Evolutionary conservation across 345 rosid species (phyloP), one percentile per base, ranked within the genome.

Genomic region (Populus tremula): DNA sequence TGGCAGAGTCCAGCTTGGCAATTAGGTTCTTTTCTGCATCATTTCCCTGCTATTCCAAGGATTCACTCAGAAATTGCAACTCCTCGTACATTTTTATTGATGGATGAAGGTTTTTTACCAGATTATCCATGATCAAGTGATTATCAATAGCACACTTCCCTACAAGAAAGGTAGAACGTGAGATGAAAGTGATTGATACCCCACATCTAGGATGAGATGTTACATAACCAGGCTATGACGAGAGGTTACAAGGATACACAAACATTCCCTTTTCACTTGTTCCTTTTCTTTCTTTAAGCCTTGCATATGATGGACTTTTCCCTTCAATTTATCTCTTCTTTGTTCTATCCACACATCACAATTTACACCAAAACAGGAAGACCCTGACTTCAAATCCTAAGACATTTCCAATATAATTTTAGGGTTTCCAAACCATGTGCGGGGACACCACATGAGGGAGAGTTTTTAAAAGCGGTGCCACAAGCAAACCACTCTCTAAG

Each of bases 1-100:
- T 86, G 43, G 88, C 92, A 73, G 83, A 80, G 61, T 86, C 87
- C 82, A 89, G 79, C 73, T 84, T 71, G 71, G 75, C 79, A 81
- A 69, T 79, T 73, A 81, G 78, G 67, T 79, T 74, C 65, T 82
- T 75, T 76, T 45, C 80, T 67, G 80, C 72, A 69, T 85, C 87
- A 72, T 54, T 70, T 25, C 67, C 75, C 90, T 86, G 81, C 68
- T n/a, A 59, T 75, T 65, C 79, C 74, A 79, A 29, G 18, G 53
- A 76, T 43, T 53, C 69, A 41, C 63, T 69, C 77, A 47, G 72
- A 76, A 5, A 39, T 63, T 71, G 63, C 63, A 71, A 76, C 35
- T 54, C 27, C 8, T 5, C 31, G 38, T 38, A 35, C 59, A 66
- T 18, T 50, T 49, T 63, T 53, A 61, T 16, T 47, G 21, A 71